Evolutionary conservation across 2,329 filamentous ascomycete genomes (phyloP).

Genomic region (Cadophora gregata): DNA sequence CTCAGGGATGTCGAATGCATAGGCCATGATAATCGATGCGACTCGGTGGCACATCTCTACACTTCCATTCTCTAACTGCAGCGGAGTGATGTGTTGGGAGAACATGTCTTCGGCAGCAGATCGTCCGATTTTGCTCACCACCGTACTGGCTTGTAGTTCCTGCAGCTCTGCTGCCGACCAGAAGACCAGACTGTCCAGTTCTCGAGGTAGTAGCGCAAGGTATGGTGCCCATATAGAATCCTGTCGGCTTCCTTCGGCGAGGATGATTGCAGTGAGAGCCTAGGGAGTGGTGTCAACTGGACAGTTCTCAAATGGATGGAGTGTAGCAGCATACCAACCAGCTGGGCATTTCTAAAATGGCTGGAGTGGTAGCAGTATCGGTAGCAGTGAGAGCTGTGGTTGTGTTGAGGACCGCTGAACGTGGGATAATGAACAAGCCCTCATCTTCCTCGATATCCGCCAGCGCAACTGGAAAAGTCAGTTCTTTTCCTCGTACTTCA

Average conservation of each 20-base stretch:
- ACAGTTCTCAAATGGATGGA: neutral
- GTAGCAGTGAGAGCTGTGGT: slow-evolving; percentile 61
- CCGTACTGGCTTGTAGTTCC: slow-evolving; percentile 67
- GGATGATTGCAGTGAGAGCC: slow-evolving; percentile 41
- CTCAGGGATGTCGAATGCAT: slow-evolving; percentile 68
- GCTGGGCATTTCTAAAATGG: slow-evolving; percentile 50
- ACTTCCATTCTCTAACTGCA: slow-evolving; percentile 52
- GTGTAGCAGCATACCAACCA: slow-evolving; percentile 49
- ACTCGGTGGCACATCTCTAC: slow-evolving; percentile 62
- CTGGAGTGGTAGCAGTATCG: slow-evolving; percentile 43
- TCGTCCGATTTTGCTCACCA: slow-evolving; percentile 69
- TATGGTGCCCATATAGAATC: slow-evolving; percentile 56
- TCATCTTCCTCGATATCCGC: slow-evolving; percentile 65
- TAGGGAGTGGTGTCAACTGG: slow-evolving; percentile 29
- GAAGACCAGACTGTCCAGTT: slow-evolving; percentile 73
- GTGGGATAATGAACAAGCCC: slow-evolving; percentile 69
- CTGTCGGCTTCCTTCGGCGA: slow-evolving; percentile 34
- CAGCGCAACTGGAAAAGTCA: slow-evolving; percentile 56
- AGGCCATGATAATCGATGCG: slow-evolving; percentile 74
- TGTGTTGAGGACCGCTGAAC: slow-evolving; percentile 62
- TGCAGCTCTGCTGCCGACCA: slow-evolving; percentile 66
- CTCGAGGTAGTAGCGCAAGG: slow-evolving; percentile 63
- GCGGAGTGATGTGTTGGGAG: slow-evolving; percentile 56
- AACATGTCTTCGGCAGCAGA: slow-evolving; percentile 63
- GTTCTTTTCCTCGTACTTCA: neutral